phyloP scores from a whole-genome alignment of 2,329 filamentous ascomycete species.

The Ophiocordyceps polyrhachis-furcata region DNA sequence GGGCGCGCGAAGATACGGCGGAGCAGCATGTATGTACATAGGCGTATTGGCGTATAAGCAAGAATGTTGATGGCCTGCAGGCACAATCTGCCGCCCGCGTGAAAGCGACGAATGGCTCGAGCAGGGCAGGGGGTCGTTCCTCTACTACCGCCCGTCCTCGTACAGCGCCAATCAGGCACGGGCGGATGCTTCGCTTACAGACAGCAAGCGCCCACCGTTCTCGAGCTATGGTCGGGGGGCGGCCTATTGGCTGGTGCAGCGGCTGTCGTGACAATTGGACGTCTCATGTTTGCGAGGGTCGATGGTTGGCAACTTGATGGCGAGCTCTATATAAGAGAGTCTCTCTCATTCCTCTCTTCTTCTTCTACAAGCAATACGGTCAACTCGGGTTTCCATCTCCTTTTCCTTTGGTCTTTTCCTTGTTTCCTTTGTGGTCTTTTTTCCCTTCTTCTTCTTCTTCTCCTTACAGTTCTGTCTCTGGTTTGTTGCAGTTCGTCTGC shows the following conservation, averaged over 20 bases:
- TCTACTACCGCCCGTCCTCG: no score
- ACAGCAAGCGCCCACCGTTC: not conserved
- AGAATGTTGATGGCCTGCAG: slow-evolving; percentile 12
- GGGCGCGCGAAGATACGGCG: not conserved
- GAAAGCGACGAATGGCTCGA: not conserved
- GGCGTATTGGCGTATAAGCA: slow-evolving; percentile 23
- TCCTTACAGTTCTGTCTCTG: slow-evolving; percentile 3
- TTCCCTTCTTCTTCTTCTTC: slow-evolving; percentile 7
- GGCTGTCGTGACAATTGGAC: slow-evolving; percentile 6
- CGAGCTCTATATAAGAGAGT: slow-evolving; percentile 2
- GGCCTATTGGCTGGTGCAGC: slow-evolving; percentile 8
- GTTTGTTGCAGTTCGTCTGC: not conserved
- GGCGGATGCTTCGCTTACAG: not conserved
- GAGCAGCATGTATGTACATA: slow-evolving; percentile 13
- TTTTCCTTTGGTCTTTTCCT: slow-evolving; percentile 4
- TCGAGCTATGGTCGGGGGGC: not conserved
- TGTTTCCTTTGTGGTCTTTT: slow-evolving; percentile 7
- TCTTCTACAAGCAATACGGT: slow-evolving; percentile 2
- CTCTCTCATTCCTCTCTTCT: not conserved
- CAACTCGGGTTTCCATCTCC: not conserved
- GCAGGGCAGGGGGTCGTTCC: not conserved
- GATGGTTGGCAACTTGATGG: not conserved
- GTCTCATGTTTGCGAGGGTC: slow-evolving; percentile 4
- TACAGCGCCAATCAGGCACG: not conserved
- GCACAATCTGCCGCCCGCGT: not conserved